A percentile compares a stretch with the other conserved stretches of the same genome.
Evolutionary conservation across 1,284 basidiomycete genomes (phyloP).

Genomic region (Irpex sp.): DNA sequence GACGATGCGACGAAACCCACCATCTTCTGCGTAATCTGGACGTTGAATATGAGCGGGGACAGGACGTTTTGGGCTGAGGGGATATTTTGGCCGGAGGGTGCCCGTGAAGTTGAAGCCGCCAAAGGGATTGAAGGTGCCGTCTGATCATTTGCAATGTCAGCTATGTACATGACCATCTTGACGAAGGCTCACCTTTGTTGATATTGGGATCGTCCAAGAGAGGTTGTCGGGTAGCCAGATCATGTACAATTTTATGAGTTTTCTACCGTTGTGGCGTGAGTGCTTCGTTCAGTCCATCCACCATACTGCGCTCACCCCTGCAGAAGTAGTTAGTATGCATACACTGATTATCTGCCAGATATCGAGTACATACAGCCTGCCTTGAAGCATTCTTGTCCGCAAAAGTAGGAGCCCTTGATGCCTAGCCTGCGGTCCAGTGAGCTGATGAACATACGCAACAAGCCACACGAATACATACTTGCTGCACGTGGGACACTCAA

Average conservation of each 20-base stretch:
- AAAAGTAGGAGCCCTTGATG: conserved; percentile 80
- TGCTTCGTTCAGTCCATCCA: background rate
- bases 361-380: conserved; percentile 58
- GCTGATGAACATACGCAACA: conserved; percentile 9
- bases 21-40: conserved; percentile 77
- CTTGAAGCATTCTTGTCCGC: conserved; percentile 85
- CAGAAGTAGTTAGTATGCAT: conserved; percentile 1
- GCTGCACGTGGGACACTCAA: conserved; percentile 81
- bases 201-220: conserved; percentile 28
- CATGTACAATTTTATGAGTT: conserved; percentile 75
- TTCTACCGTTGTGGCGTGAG: conserved; percentile 47
- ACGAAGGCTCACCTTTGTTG: conserved; percentile 18
- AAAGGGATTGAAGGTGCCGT: conserved; percentile 75
- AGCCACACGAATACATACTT: conserved; percentile 47
- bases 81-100: conserved; percentile 70
- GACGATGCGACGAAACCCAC: conserved; percentile 39
- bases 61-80: conserved; percentile 63
- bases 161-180: background rate
- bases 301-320: conserved; percentile 44
- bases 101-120: conserved; percentile 67
- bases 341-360: conserved; percentile 1
- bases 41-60: conserved; percentile 75
- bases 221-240: conserved; percentile 47
- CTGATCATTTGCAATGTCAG: conserved; percentile 28
- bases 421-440: conserved; percentile 51